Evolutionary conservation across 1,284 basidiomycete species (phyloP).

Genomic region (Microbotryum violaceum): DNA sequence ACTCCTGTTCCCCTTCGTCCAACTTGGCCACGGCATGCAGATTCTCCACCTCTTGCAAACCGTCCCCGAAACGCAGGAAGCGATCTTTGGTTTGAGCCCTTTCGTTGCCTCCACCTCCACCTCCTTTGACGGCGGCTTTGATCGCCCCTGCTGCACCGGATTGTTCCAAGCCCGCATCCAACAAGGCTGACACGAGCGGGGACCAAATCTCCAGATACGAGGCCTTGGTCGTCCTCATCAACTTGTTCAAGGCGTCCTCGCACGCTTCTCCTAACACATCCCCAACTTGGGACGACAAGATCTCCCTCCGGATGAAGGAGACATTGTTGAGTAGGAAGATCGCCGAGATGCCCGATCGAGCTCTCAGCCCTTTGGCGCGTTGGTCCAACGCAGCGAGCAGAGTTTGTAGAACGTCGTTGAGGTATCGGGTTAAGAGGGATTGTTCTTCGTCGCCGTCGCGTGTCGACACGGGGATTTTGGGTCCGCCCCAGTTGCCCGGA

Average conservation of each 20-base stretch:
- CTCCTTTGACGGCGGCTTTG: slow-evolving; percentile 31
- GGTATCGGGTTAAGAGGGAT: slow-evolving; percentile 13
- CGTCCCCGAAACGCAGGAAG: slow-evolving; percentile 37
- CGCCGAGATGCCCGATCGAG: slow-evolving; percentile 26
- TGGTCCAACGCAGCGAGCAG: slow-evolving; percentile 31
- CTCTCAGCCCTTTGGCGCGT: slow-evolving; percentile 22
- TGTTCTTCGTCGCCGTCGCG: slow-evolving; percentile 14
- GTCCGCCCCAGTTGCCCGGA: slow-evolving; percentile 37
- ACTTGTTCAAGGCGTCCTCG: slow-evolving; percentile 37
- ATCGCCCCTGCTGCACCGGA: slow-evolving; percentile 31
- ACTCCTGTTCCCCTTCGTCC: slow-evolving; percentile 33
- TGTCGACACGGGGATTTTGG: slow-evolving; percentile 6
- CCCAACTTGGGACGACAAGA: slow-evolving; percentile 30
- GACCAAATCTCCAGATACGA: slow-evolving; percentile 38
- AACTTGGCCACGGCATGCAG: slow-evolving; percentile 33
- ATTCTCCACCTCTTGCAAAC: slow-evolving; percentile 36
- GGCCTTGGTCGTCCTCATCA: slow-evolving; percentile 34
- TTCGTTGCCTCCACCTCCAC: slow-evolving; percentile 25
- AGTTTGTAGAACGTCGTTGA: slow-evolving; percentile 32
- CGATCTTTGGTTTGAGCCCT: slow-evolving; percentile 37
- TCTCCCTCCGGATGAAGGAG: slow-evolving; percentile 34
- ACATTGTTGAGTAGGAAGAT: slow-evolving; percentile 39
- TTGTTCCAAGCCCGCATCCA: slow-evolving; percentile 36
- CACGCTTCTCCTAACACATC: slow-evolving; percentile 33
- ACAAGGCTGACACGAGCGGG: slow-evolving; percentile 36